Evolutionary conservation across 1,139 yeast genomes (phyloP), one percentile per base, ranked within the genome.

Genomic region (Kluyveromyces sp.): DNA sequence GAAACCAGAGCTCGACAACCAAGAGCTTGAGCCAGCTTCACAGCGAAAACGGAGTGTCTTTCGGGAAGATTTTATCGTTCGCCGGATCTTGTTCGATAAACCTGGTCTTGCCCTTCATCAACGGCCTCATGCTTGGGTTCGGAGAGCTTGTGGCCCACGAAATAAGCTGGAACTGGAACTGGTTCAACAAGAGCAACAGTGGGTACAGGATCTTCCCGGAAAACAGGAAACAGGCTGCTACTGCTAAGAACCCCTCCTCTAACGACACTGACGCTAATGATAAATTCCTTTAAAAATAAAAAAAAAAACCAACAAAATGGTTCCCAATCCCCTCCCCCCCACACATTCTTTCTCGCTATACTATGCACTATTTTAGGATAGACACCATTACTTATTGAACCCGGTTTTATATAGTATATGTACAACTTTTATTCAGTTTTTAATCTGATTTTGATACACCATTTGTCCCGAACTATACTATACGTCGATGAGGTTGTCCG

Each of bases 91-190:
- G 83, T 25, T 78, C 89, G 3, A 81, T 92, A 53, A 90, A 92
- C 58, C 67, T 90, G 56, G 65, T 89, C 3, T 69, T 92, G 43
- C 98, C 98, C 2, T 89, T 92, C 59, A 72, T 92, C 52, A 92
- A 92, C 61, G 98, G 98, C 7, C 72, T 92, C 70, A 90, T 90
- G 96, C 75, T 92, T 50, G 98, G 98, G 0, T 88, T 90, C 65
- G 98, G 98, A 1, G 98, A 92, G 68, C 83, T 92, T 27, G 72
- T 87, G 54, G 98, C 97, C 15, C 97, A 90, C 63, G 97, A 92
- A 61, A 70, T 90, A 42, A 95, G 96, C 7, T 85, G 85, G 71
- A 73, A 75, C 47, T 83, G 79, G 69, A 80, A 85, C 41, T 86
- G 94, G 88, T 61, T 74, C 6, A 90, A 92, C 3, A 94, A 95